Base-by-base conservation (phyloP, 129 eudicot genomes). In the Flaveria linearis region DNA sequence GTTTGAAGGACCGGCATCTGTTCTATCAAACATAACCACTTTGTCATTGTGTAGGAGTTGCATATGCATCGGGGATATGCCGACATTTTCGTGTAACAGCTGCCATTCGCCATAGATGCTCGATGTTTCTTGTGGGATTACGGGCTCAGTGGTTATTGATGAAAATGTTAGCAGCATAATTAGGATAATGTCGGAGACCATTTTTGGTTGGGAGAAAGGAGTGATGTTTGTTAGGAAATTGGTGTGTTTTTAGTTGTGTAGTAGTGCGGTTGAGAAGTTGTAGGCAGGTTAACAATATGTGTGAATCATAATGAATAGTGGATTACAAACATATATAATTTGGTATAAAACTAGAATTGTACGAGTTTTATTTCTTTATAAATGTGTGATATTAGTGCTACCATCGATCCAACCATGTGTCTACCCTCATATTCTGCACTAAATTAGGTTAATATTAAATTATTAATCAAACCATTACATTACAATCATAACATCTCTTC, bases 61-160 rank as follows among this genome's bases (percentile, higher is more conserved):
- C 98, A 92, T 87, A 71, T 92, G 98, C 96, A 89, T 92, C 10
- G 96, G 93, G 0, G 96, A 87, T 11, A 86, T 89, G 50, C 96
- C 98, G 1, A 89, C 75, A 73, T 79, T 86, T 18, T 71, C 80
- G 1, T 87, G 93, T 36, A 89, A 45, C 47, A 92, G 76, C 4
- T 39, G 80, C 96, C 97, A 92, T 75, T 85, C 81, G 18, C 93
- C 97, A 4, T 62, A 51, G 72, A 74, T 30, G 67, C 66, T 64
- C 3, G 86, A 45, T 17, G 77, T 53, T 60, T 60, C 23, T 79
- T 78, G 89, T 62, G 67, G 68, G 25, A 45, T 69, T 64, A 81
- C 49, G 13, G 87, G 84, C 50, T 73, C 7, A 23, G 75, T 80
- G 28, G 82, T 67, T 53, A 68, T 74, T 15, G 41, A 41, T 47